Base-by-base conservation (phyloP, 306 rosid species). In the Gynostemma pentaphyllum region DNA sequence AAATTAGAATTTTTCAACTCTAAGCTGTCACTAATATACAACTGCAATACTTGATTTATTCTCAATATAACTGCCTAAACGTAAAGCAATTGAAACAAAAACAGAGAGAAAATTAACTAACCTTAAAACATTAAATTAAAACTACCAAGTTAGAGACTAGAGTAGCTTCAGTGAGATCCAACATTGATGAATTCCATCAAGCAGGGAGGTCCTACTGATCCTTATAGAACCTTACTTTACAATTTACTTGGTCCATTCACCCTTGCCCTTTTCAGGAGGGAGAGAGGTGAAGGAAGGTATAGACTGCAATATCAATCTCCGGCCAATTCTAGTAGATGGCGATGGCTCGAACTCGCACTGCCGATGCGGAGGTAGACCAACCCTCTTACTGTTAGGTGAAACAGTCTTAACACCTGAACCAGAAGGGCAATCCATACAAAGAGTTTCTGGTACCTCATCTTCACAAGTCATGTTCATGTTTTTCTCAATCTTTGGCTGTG, bases 351-450 rank as follows among this genome's bases (percentile, higher is more conserved):
- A 67, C 45, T 79, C 72, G 45, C 80, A 66, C 10, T 73, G 79
- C 1, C 89, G n/a, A n/a, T n/a, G 95, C 48, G 89, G 87, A 32
- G 83, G 66, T 61, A 61, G 5, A 24, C 23, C 75, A 64, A 89
- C 76, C 81, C 97, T 86, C 79, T 89, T 89, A 70, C 95, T 78
- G 75, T 86, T 89, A 2, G 97, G 95, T 70, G 97, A 88, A 74
- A 81, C 73, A 18, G 83, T 84, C 78, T 83, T 86, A 62, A 89
- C 64, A 39, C 83, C 83, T 0, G 86, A 39, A 50, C 27, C 60
- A 3, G 97, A 78, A 62, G 91, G 70, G 68, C 74, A 42, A 29
- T 77, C 82, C 30, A 56, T 77, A 2, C 68, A 65, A 21, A 83
- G 79, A 67, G 74, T 72, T 46, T 81, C 94, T 0, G 82, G 82